phyloP scores from a whole-genome alignment of 495 filamentous ascomycete species.

The Friedmanniomyces simplex region DNA sequence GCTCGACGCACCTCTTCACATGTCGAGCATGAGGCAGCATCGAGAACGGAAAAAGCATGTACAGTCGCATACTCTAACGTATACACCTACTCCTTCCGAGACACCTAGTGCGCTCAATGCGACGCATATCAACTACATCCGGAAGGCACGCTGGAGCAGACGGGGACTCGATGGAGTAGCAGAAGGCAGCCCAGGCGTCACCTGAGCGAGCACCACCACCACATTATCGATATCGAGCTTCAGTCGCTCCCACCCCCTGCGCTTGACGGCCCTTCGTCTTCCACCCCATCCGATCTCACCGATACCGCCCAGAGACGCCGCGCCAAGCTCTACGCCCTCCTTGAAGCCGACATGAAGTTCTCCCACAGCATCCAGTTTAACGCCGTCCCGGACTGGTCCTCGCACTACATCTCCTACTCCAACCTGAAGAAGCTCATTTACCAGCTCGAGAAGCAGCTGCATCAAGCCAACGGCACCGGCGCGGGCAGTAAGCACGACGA shows the following conservation, averaged over 20 bases:
- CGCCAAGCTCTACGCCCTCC: conserved; percentile 33
- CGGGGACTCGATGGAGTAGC: background rate
- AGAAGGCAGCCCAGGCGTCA: background rate
- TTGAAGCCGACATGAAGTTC: conserved; percentile 91
- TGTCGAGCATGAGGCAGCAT: background rate
- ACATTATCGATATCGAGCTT: conserved; percentile 10
- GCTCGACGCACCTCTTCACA: background rate
- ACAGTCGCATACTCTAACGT: background rate
- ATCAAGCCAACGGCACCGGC: conserved; percentile 21
- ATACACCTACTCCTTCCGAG: background rate
- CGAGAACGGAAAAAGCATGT: background rate
- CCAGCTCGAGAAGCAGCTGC: conserved; percentile 70
- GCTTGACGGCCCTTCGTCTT: background rate
- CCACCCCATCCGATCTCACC: background rate
- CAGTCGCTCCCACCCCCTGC: conserved; percentile 2
- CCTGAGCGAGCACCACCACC: background rate
- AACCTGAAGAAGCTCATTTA: conserved; percentile 97
- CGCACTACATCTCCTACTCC: conserved; percentile 93
- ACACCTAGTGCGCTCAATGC: background rate
- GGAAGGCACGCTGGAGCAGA: background rate
- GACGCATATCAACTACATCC: background rate
- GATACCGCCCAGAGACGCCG: conserved; percentile 17
- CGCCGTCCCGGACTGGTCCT: conserved; percentile 97
- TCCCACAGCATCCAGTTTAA: conserved; percentile 99
- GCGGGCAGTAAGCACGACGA: conserved; percentile 41